Evolutionary conservation across 805 yeast species (phyloP).

Genomic region (Debaryomyces tyrocola): DNA sequence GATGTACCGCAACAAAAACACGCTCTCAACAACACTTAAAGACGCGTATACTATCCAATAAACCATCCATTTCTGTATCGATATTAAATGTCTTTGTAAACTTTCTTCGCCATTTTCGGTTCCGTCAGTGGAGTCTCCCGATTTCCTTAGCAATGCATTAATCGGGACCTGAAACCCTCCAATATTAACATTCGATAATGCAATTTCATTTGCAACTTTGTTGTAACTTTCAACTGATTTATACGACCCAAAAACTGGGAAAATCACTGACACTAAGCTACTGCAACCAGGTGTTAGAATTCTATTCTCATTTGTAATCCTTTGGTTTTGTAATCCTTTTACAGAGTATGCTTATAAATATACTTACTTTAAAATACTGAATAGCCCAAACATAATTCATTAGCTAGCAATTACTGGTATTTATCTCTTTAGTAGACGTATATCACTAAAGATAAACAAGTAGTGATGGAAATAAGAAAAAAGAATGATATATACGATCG

Average conservation of each 20-base stretch:
- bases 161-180: conserved; percentile 42
- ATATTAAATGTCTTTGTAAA: conserved; percentile 22
- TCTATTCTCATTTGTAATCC: not conserved
- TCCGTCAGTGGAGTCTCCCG: conserved; percentile 11
- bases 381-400: conserved; percentile 14
- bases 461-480: too few relatives aligned
- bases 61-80: conserved; percentile 41
- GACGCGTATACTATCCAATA: conserved; percentile 67
- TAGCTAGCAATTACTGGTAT: not conserved
- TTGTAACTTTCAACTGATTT: conserved; percentile 50
- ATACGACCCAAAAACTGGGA: conserved; percentile 63
- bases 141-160: conserved; percentile 29
- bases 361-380: conserved; percentile 19
- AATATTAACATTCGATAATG: conserved; percentile 32
- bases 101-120: conserved; percentile 12
- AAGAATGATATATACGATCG: conserved; percentile 1
- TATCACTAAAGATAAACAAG: too few relatives aligned
- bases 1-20: conserved; percentile 44
- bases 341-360: not conserved
- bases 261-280: conserved; percentile 43
- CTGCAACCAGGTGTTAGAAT: conserved; percentile 18
- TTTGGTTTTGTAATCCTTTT: not conserved
- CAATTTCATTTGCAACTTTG: conserved; percentile 24
- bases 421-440: too few relatives aligned
- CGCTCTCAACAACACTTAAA: conserved; percentile 36